Base-by-base conservation (phyloP, 108 stramenopile species). In the Aurantiochytrium sp. region DNA sequence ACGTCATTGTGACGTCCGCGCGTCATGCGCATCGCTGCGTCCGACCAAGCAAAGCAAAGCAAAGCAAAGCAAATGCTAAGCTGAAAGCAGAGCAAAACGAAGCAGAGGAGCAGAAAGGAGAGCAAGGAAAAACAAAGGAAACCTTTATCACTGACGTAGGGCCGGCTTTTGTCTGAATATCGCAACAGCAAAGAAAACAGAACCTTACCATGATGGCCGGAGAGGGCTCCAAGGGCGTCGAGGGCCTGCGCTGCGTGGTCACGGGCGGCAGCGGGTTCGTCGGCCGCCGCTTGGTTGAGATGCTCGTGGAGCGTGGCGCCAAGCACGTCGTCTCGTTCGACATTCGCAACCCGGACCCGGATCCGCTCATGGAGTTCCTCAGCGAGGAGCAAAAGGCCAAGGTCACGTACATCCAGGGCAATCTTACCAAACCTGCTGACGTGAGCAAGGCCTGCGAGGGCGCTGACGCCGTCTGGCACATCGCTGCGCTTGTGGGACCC, bases 401-500 rank as follows among this genome's bases (percentile, higher is more conserved):
- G 51, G 87, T 60, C 12, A 57, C 57, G 14, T 76, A 72, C 72
- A 12, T 58, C 53, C 73, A 51, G 71, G 47, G 98, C 14, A 96
- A 98, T 93, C 73, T 99, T 23, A 96, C 97, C 57, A 94, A 94
- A 58, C 89, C 90, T 25, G 91, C 93, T n/a, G 96, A 95, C 12
- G 97, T 97, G 23, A 43, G 92, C 73, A 93, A 95, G 69, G 97
- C 96, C 19, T 95, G 96, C 60, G 47, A 93, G 3, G 93, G 96
- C 8, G 92, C 96, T 12, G 97, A 97, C 88, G 92, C 95, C 88
- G 96, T 97, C 6, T 99, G 93, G 93, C 98, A 99, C 92, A 97
- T 97, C 90, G 98, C 96, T 23, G 98, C 98, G 5, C 93, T 97
- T 87, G 98, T 99, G 47, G 98, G 98, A 10, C 98, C 98, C 60